Evolutionary conservation across 768 basidiomycete species (phyloP).

Genomic region (Leccinum ochraceum): DNA sequence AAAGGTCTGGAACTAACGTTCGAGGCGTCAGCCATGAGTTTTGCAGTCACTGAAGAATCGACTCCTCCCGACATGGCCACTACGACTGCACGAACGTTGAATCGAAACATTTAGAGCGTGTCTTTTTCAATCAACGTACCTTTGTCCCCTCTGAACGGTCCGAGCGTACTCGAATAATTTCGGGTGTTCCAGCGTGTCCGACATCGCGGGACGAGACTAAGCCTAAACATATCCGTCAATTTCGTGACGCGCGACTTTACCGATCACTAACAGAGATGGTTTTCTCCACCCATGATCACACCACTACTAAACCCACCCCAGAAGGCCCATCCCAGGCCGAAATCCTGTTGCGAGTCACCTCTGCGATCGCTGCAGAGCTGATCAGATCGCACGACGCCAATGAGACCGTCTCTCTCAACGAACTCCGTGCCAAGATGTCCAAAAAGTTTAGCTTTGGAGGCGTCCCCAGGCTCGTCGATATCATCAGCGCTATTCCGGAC

Average conservation of each 20-base stretch:
- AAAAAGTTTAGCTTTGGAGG: slow-evolving; percentile 88
- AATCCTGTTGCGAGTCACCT: slow-evolving; percentile 84
- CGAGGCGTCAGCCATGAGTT: slow-evolving; percentile 55
- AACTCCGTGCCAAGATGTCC: slow-evolving; percentile 81
- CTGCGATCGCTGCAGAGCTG: slow-evolving; percentile 92
- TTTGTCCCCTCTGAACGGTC: slow-evolving; percentile 32
- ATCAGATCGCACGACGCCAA: slow-evolving; percentile 84
- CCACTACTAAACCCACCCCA: not conserved
- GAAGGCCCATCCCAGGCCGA: slow-evolving; percentile 88
- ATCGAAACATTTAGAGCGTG: not conserved
- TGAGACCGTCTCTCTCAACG: slow-evolving; percentile 81
- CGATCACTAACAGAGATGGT: slow-evolving; percentile 31
- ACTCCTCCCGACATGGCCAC: slow-evolving; percentile 96
- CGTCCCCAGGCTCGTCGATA: slow-evolving; percentile 93
- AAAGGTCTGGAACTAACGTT: slow-evolving; percentile 43
- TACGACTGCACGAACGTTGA: slow-evolving; percentile 53
- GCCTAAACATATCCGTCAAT: slow-evolving; percentile 9
- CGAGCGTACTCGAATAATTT: slow-evolving; percentile 14
- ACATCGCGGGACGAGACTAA: slow-evolving; percentile 16
- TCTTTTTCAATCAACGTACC: slow-evolving; percentile 8
- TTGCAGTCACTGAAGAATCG: slow-evolving; percentile 89
- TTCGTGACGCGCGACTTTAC: not conserved
- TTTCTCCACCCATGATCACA: not conserved
- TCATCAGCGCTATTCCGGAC: slow-evolving; percentile 97
- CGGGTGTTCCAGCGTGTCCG: slow-evolving; percentile 6